These are phyloP conservation scores for Aleurites moluccanus DNA, from an alignment of 441 rosid genomes.

Conservation along the genomic window DNA sequence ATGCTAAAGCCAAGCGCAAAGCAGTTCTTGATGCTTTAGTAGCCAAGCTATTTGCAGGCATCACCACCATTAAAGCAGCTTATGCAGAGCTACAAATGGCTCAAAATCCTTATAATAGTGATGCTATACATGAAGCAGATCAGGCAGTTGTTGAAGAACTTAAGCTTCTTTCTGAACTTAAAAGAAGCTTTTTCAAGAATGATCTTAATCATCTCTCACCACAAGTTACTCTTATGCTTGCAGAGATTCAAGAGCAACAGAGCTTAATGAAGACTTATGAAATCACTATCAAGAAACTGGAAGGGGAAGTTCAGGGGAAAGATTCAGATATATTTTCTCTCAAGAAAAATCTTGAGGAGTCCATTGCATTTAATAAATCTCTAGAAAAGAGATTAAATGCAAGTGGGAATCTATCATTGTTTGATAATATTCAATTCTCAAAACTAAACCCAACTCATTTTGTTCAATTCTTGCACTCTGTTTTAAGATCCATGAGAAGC, in stretches of 20 bases:
- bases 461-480: slow-evolving; percentile 46
- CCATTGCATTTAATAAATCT: slow-evolving; percentile 41
- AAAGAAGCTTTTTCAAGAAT: slow-evolving; percentile 66
- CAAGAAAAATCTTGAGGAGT: slow-evolving; percentile 55
- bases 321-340: slow-evolving; percentile 57
- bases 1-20: slow-evolving; percentile 35
- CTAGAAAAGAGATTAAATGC: slow-evolving; percentile 60
- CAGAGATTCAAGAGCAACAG: slow-evolving; percentile 83
- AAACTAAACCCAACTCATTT: slow-evolving; percentile 49
- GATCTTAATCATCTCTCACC: slow-evolving; percentile 66
- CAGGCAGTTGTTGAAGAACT: slow-evolving; percentile 57
- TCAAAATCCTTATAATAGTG: slow-evolving; percentile 74
- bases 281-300: slow-evolving; percentile 67
- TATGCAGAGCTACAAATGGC: slow-evolving; percentile 86
- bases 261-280: slow-evolving; percentile 66
- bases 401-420: slow-evolving; percentile 58
- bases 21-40: slow-evolving; percentile 68
- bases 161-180: slow-evolving; percentile 70
- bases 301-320: slow-evolving; percentile 54
- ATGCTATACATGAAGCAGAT: slow-evolving; percentile 75
- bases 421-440: slow-evolving; percentile 53
- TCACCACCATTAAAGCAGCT: slow-evolving; percentile 72
- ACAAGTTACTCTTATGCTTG: slow-evolving; percentile 53
- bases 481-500: slow-evolving; percentile 58
- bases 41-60: slow-evolving; percentile 69